phyloP scores from a whole-genome alignment of 2,329 filamentous ascomycete genomes.

The Neonectria neomacrospora region DNA sequence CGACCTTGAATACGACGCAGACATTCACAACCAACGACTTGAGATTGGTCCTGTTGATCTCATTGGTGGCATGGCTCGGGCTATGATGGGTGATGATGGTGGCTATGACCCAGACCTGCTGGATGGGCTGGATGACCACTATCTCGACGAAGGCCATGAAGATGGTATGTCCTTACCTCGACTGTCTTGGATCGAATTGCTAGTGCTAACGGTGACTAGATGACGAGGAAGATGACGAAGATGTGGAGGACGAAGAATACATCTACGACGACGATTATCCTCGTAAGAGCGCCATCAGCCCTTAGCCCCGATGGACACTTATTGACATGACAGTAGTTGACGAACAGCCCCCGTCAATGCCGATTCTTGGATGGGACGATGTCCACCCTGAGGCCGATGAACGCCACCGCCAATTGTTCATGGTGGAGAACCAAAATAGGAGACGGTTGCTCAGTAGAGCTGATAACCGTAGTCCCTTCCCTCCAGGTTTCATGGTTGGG shows the following conservation, averaged over 20 bases:
- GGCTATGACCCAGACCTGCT: conserved; percentile 64
- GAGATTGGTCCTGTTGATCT: conserved; percentile 57
- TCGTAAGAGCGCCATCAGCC: conserved; percentile 54
- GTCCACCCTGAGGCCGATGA: conserved; percentile 63
- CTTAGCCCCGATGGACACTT: neutral
- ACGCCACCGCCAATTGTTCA: conserved; percentile 57
- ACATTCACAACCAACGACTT: conserved; percentile 63
- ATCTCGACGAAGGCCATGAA: conserved; percentile 66
- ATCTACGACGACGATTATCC: conserved; percentile 70
- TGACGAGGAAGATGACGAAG: conserved; percentile 74
- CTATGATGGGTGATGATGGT: conserved; percentile 64
- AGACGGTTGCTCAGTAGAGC: conserved; percentile 49
- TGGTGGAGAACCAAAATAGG: conserved; percentile 63
- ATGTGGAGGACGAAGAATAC: conserved; percentile 75
- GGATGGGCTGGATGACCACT: conserved; percentile 63
- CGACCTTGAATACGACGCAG: conserved; percentile 65
- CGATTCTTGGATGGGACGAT: conserved; percentile 68
- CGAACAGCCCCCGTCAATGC: conserved; percentile 59
- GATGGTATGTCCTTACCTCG: conserved; percentile 55
- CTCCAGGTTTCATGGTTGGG: conserved; percentile 63
- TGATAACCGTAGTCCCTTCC: conserved; percentile 68
- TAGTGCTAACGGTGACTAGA: conserved; percentile 43
- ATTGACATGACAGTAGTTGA: conserved; percentile 33
- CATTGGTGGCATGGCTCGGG: conserved; percentile 66
- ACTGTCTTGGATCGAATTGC: neutral